These are phyloP conservation scores for Rhynchospora pubera DNA, from an alignment of 176 grass and related monocot genomes.

Conservation along the genomic window DNA sequence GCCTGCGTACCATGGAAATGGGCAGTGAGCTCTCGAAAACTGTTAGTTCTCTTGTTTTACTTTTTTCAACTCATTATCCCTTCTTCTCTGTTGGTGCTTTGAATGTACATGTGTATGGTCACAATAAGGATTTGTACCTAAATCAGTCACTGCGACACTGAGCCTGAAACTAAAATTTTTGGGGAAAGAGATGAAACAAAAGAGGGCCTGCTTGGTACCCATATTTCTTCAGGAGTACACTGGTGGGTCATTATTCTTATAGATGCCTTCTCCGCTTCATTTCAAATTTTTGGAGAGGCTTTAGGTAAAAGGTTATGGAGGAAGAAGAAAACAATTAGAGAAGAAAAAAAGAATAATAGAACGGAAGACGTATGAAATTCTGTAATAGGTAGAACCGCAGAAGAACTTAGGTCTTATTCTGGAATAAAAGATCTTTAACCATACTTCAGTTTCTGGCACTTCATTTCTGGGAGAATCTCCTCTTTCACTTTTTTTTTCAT, in stretches of 20 bases:
- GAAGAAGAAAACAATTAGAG: neutral
- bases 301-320: neutral
- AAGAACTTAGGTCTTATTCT: neutral
- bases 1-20: constrained; percentile 83
- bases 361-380: neutral
- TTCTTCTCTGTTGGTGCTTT: neutral
- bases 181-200: neutral
- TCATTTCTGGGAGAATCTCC: too few species aligned
- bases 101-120: neutral
- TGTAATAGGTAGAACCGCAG: neutral
- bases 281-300: neutral
- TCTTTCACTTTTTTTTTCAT: too few species aligned
- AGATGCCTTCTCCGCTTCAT: neutral
- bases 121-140: neutral
- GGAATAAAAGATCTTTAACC: neutral
- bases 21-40: constrained; percentile 93
- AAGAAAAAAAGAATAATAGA: neutral
- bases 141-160: neutral
- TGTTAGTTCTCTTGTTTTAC: constrained; percentile 26
- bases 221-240: neutral
- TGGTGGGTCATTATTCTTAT: neutral
- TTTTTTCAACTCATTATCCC: neutral
- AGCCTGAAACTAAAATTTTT: neutral
- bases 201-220: neutral
- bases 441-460: too few species aligned